phyloP scores from a whole-genome alignment of 257 asterid species.

The Solanum rostratum region DNA sequence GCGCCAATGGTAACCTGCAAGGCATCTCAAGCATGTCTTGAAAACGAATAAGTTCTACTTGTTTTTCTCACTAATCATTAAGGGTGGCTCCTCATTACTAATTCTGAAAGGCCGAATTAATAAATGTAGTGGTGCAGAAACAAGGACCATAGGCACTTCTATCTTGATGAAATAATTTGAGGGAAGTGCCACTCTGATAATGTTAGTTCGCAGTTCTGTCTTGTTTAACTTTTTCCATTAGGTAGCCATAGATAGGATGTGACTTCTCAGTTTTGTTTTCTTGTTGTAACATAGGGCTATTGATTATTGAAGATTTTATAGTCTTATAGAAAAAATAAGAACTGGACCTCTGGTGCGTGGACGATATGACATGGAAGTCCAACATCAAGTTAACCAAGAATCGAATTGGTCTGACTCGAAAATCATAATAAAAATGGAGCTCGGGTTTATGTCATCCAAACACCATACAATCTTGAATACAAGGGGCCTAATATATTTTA shows the following conservation, averaged over 20 bases:
- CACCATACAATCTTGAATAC: neutral
- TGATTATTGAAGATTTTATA: neutral
- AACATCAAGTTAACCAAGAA: neutral
- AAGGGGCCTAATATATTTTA: neutral
- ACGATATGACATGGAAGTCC: neutral
- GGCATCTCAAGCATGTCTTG: neutral
- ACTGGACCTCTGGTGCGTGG: neutral
- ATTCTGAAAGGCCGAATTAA: neutral
- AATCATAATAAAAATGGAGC: neutral
- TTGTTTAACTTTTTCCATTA: neutral
- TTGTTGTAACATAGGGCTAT: neutral
- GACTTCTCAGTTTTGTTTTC: neutral
- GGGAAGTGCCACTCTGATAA: neutral
- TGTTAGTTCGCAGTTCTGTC: neutral
- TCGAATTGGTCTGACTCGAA: neutral
- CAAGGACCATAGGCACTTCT: neutral
- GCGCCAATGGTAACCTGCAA: neutral
- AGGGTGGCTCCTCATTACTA: neutral
- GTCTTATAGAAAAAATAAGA: neutral
- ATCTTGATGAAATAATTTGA: neutral
- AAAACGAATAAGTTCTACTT: neutral
- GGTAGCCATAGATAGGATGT: neutral
- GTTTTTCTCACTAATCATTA: neutral
- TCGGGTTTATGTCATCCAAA: neutral
- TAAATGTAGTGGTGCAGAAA: neutral